Conservation (phyloP, 2,329 filamentous ascomycete genomes). For the Alternaria novae-zelandiae region DNA sequence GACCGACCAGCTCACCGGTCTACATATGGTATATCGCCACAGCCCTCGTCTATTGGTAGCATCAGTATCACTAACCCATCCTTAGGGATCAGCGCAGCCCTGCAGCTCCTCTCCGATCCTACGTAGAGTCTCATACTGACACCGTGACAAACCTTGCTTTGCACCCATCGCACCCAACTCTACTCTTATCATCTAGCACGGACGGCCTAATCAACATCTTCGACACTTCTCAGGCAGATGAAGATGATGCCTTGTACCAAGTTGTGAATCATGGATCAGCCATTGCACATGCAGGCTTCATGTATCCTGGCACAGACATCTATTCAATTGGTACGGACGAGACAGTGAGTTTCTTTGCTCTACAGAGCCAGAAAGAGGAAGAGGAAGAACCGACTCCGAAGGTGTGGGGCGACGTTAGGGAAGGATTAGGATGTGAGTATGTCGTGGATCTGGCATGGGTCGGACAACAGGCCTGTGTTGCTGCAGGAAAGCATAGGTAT, state of each 20-base stretch:
- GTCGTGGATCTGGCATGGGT: constrained; percentile 70
- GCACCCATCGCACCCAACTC: constrained; percentile 64
- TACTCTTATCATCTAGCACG: constrained; percentile 78
- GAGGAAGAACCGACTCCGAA: constrained; percentile 58
- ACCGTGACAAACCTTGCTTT: constrained; percentile 68
- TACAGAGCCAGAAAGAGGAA: constrained; percentile 68
- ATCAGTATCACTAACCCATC: constrained; percentile 8
- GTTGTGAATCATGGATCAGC: constrained; percentile 80
- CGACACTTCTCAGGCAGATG: constrained; percentile 67
- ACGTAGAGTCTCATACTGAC: constrained; percentile 60
- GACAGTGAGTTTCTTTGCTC: constrained; percentile 74
- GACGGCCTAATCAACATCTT: constrained; percentile 81
- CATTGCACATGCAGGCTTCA: constrained; percentile 76
- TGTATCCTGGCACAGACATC: constrained; percentile 60
- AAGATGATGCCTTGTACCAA: constrained; percentile 79
- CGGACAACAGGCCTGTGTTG: constrained; percentile 67
- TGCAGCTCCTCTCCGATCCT: constrained; percentile 45
- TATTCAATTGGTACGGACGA: constrained; percentile 81
- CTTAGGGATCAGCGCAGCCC: constrained; percentile 52
- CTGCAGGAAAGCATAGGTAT: constrained; percentile 72
- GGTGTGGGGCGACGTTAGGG: constrained; percentile 71
- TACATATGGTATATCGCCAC: constrained; percentile 42
- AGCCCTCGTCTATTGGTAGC: background rate
- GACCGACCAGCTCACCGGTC: constrained; percentile 50
- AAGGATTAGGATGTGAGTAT: constrained; percentile 73